Base-by-base conservation (phyloP, 2,329 filamentous ascomycete genomes). In the Gaeumannomyces sp. region DNA sequence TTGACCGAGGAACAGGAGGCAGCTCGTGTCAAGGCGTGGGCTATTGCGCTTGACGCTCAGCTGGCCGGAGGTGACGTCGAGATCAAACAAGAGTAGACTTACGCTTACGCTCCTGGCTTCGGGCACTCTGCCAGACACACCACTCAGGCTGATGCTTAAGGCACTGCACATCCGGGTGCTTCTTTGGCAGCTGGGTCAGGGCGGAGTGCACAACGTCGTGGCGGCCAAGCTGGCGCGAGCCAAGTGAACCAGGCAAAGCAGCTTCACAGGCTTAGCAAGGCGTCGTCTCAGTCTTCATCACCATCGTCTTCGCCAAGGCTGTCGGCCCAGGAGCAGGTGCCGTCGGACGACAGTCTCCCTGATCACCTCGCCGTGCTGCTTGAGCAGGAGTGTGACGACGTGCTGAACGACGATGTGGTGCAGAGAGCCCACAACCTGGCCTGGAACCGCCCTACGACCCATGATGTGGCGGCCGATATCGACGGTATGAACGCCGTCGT, bases 11-110 rank as follows among this genome's bases (percentile, higher is more conserved):
- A 97, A 65, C 89, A 96, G 74, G 94, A 97, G 75, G 86, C 85
- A 63, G 93, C 92, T 8, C 86, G 94, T 33, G 85, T 96, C 71
- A 95, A 96, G 77, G 92, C 93, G 0, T 98, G 94, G 94, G 85
- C 89, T 45, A 97, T 97, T 71, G 93, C 93, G 19, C 84, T 97
- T 64, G 94, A 98, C 75, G 93, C 94, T 31, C 94, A 97, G 75
- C 83, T 98, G 27, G 92, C 92, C 13, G 94, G 94, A 58, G 93
- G 94, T 19, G 94, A 97, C 75, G 85, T 89, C 11, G 91, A 96
- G 74, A 90, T 97, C 70, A 96, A n/a, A 90, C 80, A 93, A 90
- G 76, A 93, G 91, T 75, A 88, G 94, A 62, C 82, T 97, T 38
- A 85, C 94, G 0, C 81, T 97, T 62, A 97, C 93, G 0, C 82